Conservation (phyloP, 352 stramenopile genomes). For the Peronospora tabacina region DNA sequence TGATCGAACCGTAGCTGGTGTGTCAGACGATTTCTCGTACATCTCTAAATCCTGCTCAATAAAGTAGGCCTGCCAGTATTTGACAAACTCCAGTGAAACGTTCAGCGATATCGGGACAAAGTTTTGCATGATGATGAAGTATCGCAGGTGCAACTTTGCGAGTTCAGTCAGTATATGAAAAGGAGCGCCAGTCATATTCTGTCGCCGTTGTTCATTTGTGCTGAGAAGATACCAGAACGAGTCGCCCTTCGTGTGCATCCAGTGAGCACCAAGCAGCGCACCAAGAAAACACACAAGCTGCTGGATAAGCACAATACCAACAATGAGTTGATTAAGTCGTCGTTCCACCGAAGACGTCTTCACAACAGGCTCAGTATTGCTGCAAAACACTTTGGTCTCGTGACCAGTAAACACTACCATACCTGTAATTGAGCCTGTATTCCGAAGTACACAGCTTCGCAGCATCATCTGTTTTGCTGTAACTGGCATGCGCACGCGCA, state of each 20-base stretch:
- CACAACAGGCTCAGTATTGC: slow-evolving; percentile 63
- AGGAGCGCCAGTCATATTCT: slow-evolving; percentile 9
- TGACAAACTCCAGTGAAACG: slow-evolving; percentile 95
- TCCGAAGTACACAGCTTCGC: slow-evolving; percentile 82
- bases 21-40: slow-evolving; percentile 89
- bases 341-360: slow-evolving; percentile 77
- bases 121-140: slow-evolving; percentile 96
- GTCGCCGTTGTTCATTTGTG: slow-evolving; percentile 11
- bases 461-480: slow-evolving; percentile 87
- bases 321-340: slow-evolving; percentile 63
- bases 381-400: slow-evolving; percentile 81
- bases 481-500: slow-evolving; percentile 46
- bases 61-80: slow-evolving; percentile 93
- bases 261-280: slow-evolving; percentile 52
- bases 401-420: slow-evolving; percentile 87
- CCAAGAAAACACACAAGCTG: slow-evolving; percentile 65
- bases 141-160: slow-evolving; percentile 82
- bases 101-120: slow-evolving; percentile 99
- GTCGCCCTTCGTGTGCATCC: slow-evolving; percentile 58
- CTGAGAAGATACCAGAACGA: slow-evolving; percentile 61
- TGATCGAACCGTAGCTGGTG: slow-evolving; percentile 65
- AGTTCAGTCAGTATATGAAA: slow-evolving; percentile 49
- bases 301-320: slow-evolving; percentile 65
- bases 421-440: slow-evolving; percentile 75
- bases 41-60: slow-evolving; percentile 89